Base-by-base conservation (phyloP, 2,329 filamentous ascomycete species). In the Lecanosticta acicola region DNA sequence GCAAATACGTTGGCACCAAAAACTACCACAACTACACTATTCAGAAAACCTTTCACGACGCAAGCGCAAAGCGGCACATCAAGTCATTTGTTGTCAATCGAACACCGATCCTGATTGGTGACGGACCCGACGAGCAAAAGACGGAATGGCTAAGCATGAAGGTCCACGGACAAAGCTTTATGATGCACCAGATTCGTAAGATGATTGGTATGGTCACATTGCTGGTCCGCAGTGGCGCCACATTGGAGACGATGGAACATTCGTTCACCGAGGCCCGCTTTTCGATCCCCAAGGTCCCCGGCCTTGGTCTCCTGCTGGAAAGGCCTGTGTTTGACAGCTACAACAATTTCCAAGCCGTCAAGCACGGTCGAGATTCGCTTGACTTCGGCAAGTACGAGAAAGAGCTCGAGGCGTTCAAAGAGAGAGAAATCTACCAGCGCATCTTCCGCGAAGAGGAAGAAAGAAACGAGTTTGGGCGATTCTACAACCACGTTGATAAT, bases 131-230 rank as follows among this genome's bases (percentile, higher is more conserved):
- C 32, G 55, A 54, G n/a, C 56, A 62, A 14, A 83, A 91, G 62
- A 96, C 89, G 1, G 86, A 98, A 72, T 98, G 93, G 93, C 75
- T 98, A 3, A 93, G 85, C 35, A 75, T 97, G 56, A 95, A 94
- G 66, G 90, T 98, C 18, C 93, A 98, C 68, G 93, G 93, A 0
- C 93, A 98, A 69, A 91, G 85, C 62, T 98, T 98, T 76, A 98
- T 98, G 93, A 98, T 98, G 93, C 93, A 98, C 68, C 93, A 98
- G 71, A 98, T 98, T 68, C 84, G 93, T 61, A 98, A 97, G 71
- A 97, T 98, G 93, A 87, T 98, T 13, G 88, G 87, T 46, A 89
- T 98, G 84, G 87, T 82, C 7, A 81, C 87, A 26, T 75, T 98
- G 49, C 74, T 91, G 4, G 84, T 94, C 4, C 83, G 93, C 32